phyloP scores from a whole-genome alignment of 2,329 filamentous ascomycete species.

The Pseudocercospora vitis region DNA sequence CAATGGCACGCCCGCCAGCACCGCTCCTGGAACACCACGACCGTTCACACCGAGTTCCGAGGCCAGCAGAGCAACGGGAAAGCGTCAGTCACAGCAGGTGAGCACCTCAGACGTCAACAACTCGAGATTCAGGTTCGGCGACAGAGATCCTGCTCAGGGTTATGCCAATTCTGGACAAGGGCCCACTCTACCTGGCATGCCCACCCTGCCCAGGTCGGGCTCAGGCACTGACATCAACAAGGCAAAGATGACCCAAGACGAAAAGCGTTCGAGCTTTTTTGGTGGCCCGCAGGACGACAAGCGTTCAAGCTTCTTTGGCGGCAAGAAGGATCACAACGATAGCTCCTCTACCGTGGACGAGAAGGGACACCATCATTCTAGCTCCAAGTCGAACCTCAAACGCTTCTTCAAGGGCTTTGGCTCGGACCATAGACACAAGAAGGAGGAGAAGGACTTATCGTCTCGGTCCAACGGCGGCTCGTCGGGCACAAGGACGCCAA shows the following conservation, averaged over 20 bases:
- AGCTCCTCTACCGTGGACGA: conserved; percentile 38
- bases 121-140: conserved; percentile 78
- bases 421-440: conserved; percentile 61
- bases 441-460: conserved; percentile 44
- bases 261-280: conserved; percentile 57
- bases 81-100: conserved; percentile 64
- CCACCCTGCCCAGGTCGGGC: conserved; percentile 47
- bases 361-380: conserved; percentile 43
- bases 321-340: conserved; percentile 55
- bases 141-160: conserved; percentile 66
- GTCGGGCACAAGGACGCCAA: conserved; percentile 32
- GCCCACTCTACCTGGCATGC: conserved; percentile 32
- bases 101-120: conserved; percentile 41
- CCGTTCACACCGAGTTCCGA: conserved; percentile 64
- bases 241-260: conserved; percentile 15
- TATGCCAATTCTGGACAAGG: conserved; percentile 45
- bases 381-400: conserved; percentile 92
- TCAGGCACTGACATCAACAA: conserved; percentile 17
- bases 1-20: conserved; percentile 55
- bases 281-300: conserved; percentile 53
- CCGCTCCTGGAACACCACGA: conserved; percentile 55
- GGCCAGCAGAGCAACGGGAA: conserved; percentile 75
- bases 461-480: conserved; percentile 24
- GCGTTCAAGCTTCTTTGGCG: conserved; percentile 56
- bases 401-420: conserved; percentile 80